Evolutionary conservation across 1,284 basidiomycete species (phyloP), one percentile per base, ranked within the genome.

Genomic region (Cystobasidium slooffiae): DNA sequence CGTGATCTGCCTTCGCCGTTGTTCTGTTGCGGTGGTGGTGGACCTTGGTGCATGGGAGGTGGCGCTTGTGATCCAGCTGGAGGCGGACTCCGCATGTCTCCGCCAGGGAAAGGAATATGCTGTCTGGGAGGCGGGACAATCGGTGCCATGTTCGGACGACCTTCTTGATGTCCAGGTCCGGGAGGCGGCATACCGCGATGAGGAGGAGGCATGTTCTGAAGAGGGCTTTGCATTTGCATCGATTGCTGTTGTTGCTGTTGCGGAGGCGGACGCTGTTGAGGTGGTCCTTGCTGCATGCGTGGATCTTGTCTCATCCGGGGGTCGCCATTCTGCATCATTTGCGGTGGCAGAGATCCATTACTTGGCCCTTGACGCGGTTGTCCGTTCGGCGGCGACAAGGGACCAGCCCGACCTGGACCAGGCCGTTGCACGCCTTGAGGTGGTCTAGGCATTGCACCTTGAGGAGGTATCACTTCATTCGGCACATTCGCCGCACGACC

Each of bases 201-300:
- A 16, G 39, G 58, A 14, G 68, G 56, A n/a, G 53, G 68, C 37
- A 56, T 37, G 18, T 53, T 24, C 47, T 72, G 68, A 20, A 20
- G 58, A 16, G 46, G 69, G 22, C 51, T 59, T 24, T 52, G 69
- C 52, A 47, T 41, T 53, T 69, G 67, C 67, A 44, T 46, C 9
- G 63, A 2, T 44, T 16, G 63, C 14, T 65, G 63, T 43, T 65
- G 63, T 37, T 65, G 63, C 14, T 65, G 46, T 18, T 62, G 68
- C 12, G 62, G 70, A 1, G 47, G 53, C 24, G 47, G 61, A 4
- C 59, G 61, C 52, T 72, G 69, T 24, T 72, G 69, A 16, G 44
- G 68, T 10, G 69, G 61, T 31, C 47, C 53, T 24, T 59, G 67
- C 37, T 44, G 67, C 41, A 59, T 53, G 20, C 59, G 67, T 52